phyloP scores from a whole-genome alignment of 768 basidiomycete species.

The Hysterangium stoloniferum region DNA sequence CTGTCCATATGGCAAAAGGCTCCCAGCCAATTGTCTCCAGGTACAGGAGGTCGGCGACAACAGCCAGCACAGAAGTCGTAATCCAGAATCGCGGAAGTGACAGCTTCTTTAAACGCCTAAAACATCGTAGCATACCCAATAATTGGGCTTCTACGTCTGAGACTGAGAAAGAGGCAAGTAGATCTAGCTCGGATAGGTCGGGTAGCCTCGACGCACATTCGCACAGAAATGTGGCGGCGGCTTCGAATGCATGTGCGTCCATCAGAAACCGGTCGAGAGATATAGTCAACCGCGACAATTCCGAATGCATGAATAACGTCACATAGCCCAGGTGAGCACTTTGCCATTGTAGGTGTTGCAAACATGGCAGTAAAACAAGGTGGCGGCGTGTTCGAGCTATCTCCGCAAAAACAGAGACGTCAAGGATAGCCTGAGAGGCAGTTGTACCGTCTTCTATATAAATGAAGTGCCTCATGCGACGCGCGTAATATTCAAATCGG shows the following conservation, averaged over 20 bases:
- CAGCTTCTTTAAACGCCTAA: slow-evolving; percentile 40
- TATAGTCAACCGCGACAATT: slow-evolving; percentile 33
- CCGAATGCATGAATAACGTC: slow-evolving; percentile 52
- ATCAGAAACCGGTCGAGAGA: slow-evolving; percentile 20
- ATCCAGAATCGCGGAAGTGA: slow-evolving; percentile 45
- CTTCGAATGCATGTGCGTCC: slow-evolving; percentile 13
- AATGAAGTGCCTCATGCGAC: slow-evolving; percentile 36
- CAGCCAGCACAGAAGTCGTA: slow-evolving; percentile 39
- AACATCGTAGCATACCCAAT: slow-evolving; percentile 29
- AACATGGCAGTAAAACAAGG: slow-evolving; percentile 46
- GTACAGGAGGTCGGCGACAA: slow-evolving; percentile 35
- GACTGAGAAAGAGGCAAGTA: slow-evolving; percentile 37
- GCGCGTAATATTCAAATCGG: slow-evolving; percentile 46
- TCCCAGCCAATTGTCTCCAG: slow-evolving; percentile 47
- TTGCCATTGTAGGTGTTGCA: slow-evolving; percentile 45
- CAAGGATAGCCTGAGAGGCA: slow-evolving; percentile 22
- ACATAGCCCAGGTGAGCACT: slow-evolving; percentile 27
- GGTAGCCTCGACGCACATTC: slow-evolving; percentile 46
- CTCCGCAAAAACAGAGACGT: slow-evolving; percentile 40
- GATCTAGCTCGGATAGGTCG: slow-evolving; percentile 36
- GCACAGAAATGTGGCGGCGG: slow-evolving; percentile 22
- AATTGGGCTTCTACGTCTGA: slow-evolving; percentile 35
- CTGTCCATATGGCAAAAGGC: slow-evolving; percentile 41
- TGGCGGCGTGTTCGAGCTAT: slow-evolving; percentile 48
- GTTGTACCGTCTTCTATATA: slow-evolving; percentile 6